A percentile compares a stretch with the other conserved stretches of the same genome.
These are phyloP conservation scores for Solanum tarapatanum DNA, from an alignment of 257 asterid genomes.

Conservation along the genomic window DNA sequence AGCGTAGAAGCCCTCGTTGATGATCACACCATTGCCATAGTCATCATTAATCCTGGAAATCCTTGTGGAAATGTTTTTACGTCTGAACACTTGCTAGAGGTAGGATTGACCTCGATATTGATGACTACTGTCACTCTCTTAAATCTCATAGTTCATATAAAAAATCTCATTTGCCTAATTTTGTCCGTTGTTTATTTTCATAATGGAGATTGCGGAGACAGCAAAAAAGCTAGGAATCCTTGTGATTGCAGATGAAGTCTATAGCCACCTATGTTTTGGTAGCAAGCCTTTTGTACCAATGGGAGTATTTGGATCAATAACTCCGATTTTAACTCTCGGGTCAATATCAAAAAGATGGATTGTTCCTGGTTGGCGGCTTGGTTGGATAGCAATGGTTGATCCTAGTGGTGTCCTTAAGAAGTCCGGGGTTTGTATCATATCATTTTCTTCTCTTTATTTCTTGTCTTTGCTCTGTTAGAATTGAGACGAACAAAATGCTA, in stretches of 20 bases:
- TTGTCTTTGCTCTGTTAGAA: background rate
- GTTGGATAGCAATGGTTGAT: slow-evolving; percentile 69
- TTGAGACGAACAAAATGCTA: background rate
- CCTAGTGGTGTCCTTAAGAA: slow-evolving; percentile 49
- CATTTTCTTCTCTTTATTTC: background rate
- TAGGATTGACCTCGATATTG: background rate
- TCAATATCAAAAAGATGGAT: slow-evolving; percentile 80
- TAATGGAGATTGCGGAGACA: slow-evolving; percentile 56
- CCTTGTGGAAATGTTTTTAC: slow-evolving; percentile 87
- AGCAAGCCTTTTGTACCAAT: slow-evolving; percentile 62
- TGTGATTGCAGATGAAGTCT: slow-evolving; percentile 82
- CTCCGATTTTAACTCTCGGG: slow-evolving; percentile 63
- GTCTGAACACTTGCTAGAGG: slow-evolving; percentile 72
- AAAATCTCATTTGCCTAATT: background rate
- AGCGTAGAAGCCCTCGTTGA: slow-evolving; percentile 60
- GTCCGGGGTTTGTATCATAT: slow-evolving; percentile 39
- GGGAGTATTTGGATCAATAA: slow-evolving; percentile 74
- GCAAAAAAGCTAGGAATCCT: slow-evolving; percentile 73
- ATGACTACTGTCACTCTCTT: background rate
- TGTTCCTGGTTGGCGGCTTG: slow-evolving; percentile 87
- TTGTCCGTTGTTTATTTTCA: background rate
- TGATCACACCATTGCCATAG: slow-evolving; percentile 77
- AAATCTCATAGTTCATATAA: background rate
- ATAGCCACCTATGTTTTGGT: slow-evolving; percentile 63
- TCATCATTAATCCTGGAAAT: slow-evolving; percentile 83